Evolutionary conservation across 1,139 yeast species (phyloP).

Genomic region (Suhomyces bokatorum): DNA sequence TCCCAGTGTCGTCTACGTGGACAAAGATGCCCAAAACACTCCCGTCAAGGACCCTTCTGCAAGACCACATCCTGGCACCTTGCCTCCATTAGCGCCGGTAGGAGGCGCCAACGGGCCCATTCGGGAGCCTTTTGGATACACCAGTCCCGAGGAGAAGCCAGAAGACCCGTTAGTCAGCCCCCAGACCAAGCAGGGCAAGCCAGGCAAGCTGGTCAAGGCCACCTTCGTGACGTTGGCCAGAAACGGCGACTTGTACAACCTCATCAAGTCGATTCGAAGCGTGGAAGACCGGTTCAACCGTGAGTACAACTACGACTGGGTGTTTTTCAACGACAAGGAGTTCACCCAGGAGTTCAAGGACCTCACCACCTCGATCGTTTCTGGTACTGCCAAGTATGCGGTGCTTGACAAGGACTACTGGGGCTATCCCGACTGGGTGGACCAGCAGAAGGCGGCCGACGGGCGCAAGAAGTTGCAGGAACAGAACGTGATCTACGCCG

Average conservation of each 20-base stretch:
- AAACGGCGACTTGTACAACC: constrained; percentile 64
- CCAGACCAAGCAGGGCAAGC: no score
- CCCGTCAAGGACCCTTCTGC: not conserved
- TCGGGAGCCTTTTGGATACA: no score
- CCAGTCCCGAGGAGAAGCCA: no score
- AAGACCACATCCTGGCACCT: not conserved
- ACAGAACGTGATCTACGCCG: constrained; percentile 60
- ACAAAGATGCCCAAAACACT: not conserved
- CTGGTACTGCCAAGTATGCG: constrained; percentile 67
- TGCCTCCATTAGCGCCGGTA: not conserved
- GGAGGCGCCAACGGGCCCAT: no score
- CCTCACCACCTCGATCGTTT: constrained; percentile 46
- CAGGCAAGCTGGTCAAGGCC: constrained; percentile 48
- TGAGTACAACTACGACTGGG: constrained; percentile 75
- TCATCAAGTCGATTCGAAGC: constrained; percentile 63
- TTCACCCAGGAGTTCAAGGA: constrained; percentile 58
- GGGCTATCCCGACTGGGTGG: constrained; percentile 74
- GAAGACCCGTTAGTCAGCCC: no score
- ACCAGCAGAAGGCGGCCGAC: constrained; percentile 53
- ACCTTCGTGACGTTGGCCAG: constrained; percentile 61
- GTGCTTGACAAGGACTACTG: constrained; percentile 64
- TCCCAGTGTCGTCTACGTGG: not conserved
- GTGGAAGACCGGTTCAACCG: constrained; percentile 73
- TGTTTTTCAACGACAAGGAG: constrained; percentile 67
- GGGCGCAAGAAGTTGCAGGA: constrained; percentile 49